phyloP scores from a whole-genome alignment of 495 filamentous ascomycete genomes.

The Corynascus novoguineensis region DNA sequence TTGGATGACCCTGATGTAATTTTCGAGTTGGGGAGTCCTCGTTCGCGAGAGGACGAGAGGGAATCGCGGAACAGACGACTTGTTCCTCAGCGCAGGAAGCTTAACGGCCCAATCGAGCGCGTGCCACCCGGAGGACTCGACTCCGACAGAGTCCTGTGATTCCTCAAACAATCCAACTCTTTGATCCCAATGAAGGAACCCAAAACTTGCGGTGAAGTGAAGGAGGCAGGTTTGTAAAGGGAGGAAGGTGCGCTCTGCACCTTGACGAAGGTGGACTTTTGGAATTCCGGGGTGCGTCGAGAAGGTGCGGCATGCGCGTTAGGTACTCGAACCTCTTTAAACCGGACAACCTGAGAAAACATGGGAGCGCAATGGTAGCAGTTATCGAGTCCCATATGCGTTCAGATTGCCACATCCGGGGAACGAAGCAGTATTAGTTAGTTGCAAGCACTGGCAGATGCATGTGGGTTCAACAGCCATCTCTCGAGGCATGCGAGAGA shows the following conservation, averaged over 20 bases:
- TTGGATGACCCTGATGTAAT: too few relatives aligned
- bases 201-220: background rate
- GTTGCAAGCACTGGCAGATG: too few relatives aligned
- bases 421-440: too few relatives aligned
- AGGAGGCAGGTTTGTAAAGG: background rate
- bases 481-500: too few relatives aligned
- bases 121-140: background rate
- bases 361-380: too few relatives aligned
- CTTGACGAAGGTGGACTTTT: background rate
- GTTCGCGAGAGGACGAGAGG: background rate
- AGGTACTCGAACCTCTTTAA: background rate
- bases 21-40: background rate
- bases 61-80: background rate
- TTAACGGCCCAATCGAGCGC: background rate
- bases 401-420: too few relatives aligned
- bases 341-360: background rate
- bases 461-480: too few relatives aligned
- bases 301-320: background rate
- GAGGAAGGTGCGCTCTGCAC: background rate
- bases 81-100: background rate
- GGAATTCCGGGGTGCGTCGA: background rate
- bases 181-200: background rate
- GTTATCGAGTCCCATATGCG: too few relatives aligned
- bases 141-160: background rate
- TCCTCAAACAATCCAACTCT: background rate